Evolutionary conservation across 176 grass and related monocot species (phyloP), one percentile per base, ranked within the genome.

Genomic region (Hyparrhenia diplandra): DNA sequence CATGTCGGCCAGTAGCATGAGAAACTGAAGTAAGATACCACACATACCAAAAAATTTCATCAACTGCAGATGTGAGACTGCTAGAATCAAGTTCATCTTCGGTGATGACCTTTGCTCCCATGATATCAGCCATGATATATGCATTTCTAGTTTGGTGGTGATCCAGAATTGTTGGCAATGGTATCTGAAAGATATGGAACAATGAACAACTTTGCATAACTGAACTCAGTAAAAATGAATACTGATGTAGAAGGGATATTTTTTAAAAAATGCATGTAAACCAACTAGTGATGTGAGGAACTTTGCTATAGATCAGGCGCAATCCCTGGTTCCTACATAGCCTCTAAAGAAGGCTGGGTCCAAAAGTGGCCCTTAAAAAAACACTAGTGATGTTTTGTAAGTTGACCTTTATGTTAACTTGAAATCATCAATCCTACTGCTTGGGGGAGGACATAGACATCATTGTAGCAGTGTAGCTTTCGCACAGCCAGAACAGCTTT

Each of bases 61-160:
- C 82, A 88, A 94, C 86, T 68, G 82, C 74, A 58, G 57, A 69
- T 90, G 76, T 90, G 62, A 97, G 91, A 68, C 87, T 90, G 84
- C 85, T 90, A 80, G 94, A 90, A 82, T 97, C 91, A 76, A 97
- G 89, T 80, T 94, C 94, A 75, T 94, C 94, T 90, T 94, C 94
- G 1, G 89, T 92, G 64, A 97, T 76, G 70, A 97, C 89, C 82
- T 92, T 97, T 59, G 94, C 92, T 59, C 94, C 94, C 72, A 86
- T 86, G 84, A 97, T 61, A 65, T 97, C 94, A 73, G 89, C 87
- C 94, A 97, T 97, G 55, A 97, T 97, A 84, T 94, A 97, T 67
- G 94, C 91, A 87, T 94, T 97, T 88, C 94, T 94, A 11, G 87
- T 92, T 84, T 97, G 89, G 83, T 94, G 91, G 80, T 94, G 91